Evolutionary conservation across 2,329 filamentous ascomycete genomes (phyloP).

Genomic region (Fusarium cyanostomum): DNA sequence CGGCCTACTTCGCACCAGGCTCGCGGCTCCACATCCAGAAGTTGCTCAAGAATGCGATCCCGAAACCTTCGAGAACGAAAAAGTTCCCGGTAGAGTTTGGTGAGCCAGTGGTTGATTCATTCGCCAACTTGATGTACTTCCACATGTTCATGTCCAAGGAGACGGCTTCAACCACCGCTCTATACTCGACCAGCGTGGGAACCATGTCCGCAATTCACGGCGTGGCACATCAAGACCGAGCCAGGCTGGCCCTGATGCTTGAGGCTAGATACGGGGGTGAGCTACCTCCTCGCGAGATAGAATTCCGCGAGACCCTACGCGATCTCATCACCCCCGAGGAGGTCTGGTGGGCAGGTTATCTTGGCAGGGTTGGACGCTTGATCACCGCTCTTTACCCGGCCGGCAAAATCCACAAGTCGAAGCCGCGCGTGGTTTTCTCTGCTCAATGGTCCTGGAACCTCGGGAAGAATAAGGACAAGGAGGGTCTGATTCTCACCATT

Average conservation of each 20-base stretch:
- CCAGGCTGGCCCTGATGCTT: slow-evolving; percentile 68
- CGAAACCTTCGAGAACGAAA: slow-evolving; percentile 45
- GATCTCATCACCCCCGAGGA: slow-evolving; percentile 62
- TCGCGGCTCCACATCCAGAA: slow-evolving; percentile 57
- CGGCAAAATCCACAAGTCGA: slow-evolving; percentile 55
- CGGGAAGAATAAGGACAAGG: slow-evolving; percentile 52
- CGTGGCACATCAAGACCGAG: slow-evolving; percentile 68
- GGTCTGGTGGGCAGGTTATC: slow-evolving; percentile 72
- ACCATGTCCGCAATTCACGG: slow-evolving; percentile 69
- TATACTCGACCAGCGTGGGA: slow-evolving; percentile 72
- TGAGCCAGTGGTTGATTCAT: slow-evolving; percentile 59
- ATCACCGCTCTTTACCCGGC: slow-evolving; percentile 69
- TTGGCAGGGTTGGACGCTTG: slow-evolving; percentile 68
- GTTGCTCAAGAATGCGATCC: slow-evolving; percentile 60
- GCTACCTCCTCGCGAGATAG: slow-evolving; percentile 65
- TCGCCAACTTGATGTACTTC: slow-evolving; percentile 67
- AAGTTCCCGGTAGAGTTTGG: slow-evolving; percentile 54
- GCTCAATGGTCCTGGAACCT: slow-evolving; percentile 53
- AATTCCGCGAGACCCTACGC: slow-evolving; percentile 63
- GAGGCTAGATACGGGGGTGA: slow-evolving; percentile 72
- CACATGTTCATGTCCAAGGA: slow-evolving; percentile 63
- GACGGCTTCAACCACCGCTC: slow-evolving; percentile 64
- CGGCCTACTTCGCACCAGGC: slow-evolving; percentile 59
- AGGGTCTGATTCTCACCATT: slow-evolving; percentile 56
- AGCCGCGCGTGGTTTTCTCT: slow-evolving; percentile 53